A percentile compares a stretch with the other conserved stretches of the same genome.
These are phyloP conservation scores for Jaenimonas drosophilae DNA, from an alignment of 208 protist genomes.

Conservation along the genomic window DNA sequence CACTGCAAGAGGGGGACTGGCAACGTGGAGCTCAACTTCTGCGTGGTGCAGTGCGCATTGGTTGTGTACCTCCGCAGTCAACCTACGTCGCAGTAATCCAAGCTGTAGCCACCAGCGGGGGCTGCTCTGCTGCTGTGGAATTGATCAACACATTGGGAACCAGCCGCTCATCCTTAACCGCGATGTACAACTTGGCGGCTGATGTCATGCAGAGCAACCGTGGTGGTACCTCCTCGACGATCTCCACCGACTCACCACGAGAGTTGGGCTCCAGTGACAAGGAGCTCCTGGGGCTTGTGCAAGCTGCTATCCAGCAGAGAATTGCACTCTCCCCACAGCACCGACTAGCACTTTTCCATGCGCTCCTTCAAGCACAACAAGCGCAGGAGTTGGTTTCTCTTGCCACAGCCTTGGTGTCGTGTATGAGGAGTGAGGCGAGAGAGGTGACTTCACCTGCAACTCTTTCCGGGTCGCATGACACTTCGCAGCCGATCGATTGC, in stretches of 20 bases:
- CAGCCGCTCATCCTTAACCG: conserved; percentile 36
- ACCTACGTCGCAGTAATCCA: conserved; percentile 51
- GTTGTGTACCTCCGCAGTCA: conserved; percentile 43
- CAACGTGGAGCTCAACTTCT: conserved; percentile 35
- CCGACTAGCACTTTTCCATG: background rate
- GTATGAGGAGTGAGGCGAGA: no score
- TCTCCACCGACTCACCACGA: no score
- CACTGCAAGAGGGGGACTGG: conserved; percentile 29
- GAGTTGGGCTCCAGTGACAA: no score
- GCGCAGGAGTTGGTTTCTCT: background rate
- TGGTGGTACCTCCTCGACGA: no score
- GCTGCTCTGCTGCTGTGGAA: conserved; percentile 23
- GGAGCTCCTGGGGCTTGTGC: background rate
- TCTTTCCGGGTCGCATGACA: no score
- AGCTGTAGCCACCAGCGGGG: conserved; percentile 20
- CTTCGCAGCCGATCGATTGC: no score
- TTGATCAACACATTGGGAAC: conserved; percentile 39
- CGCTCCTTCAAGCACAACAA: background rate
- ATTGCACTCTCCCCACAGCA: background rate
- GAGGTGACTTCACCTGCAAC: no score
- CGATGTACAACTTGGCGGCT: conserved; percentile 39
- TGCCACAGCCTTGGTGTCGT: no score
- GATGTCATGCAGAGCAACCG: conserved; percentile 29
- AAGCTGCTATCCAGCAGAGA: background rate
- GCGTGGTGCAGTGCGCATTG: conserved; percentile 31